These are phyloP conservation scores for Lentinus brumalis DNA, from an alignment of 768 basidiomycete species.

Conservation along the genomic window DNA sequence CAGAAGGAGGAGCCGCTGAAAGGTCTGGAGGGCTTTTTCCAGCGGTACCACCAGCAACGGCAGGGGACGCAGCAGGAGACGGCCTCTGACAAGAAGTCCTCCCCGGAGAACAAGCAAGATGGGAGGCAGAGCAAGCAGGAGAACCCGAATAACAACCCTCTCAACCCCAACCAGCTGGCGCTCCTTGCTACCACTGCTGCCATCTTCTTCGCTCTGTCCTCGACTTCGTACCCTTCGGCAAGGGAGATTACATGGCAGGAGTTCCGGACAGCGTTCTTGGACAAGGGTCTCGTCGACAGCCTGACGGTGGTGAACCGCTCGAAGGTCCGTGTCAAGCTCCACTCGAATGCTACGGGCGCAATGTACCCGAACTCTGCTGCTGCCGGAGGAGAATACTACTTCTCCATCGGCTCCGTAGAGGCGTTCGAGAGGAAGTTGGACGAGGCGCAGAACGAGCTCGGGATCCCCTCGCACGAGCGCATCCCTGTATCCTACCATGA, in stretches of 20 bases:
- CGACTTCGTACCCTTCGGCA: conserved; percentile 48
- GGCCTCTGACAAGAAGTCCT: conserved; percentile 3
- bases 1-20: conserved; percentile 50
- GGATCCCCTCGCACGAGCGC: conserved; percentile 88
- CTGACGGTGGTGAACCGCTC: conserved; percentile 89
- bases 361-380: conserved; percentile 66
- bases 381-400: conserved; percentile 74
- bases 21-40: conserved; percentile 78
- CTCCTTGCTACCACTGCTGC: conserved; percentile 61
- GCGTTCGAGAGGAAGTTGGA: conserved; percentile 95
- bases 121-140: conserved; percentile 52
- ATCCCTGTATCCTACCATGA: conserved; percentile 98
- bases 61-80: conserved; percentile 43
- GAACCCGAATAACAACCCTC: conserved; percentile 51
- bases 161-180: conserved; percentile 58
- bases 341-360: conserved; percentile 82
- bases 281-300: conserved; percentile 94
- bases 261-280: conserved; percentile 95
- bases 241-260: conserved; percentile 99
- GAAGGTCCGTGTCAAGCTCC: conserved; percentile 89
- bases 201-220: conserved; percentile 63
- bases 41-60: conserved; percentile 52
- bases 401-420: conserved; percentile 97
- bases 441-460: conserved; percentile 89
- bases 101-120: conserved; percentile 25